phyloP scores from a whole-genome alignment of 192 early-diverging fungal genomes.

The Pilobolus umbonatus region DNA sequence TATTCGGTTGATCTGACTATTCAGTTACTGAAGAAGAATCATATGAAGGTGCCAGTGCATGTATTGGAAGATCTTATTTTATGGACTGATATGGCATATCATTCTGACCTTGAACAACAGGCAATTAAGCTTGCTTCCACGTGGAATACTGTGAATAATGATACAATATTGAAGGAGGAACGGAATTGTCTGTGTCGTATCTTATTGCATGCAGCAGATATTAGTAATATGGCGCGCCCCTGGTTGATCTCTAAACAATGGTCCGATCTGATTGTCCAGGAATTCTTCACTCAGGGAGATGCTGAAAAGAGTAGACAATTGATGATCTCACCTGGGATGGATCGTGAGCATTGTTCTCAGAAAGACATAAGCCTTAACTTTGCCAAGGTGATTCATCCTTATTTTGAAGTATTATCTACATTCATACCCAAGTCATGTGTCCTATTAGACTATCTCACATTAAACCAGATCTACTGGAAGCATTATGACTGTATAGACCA shows the following conservation, averaged over 20 bases:
- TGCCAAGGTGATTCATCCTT: slow-evolving; percentile 67
- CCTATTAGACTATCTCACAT: slow-evolving; percentile 39
- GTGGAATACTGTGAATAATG: not conserved
- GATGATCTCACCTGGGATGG: slow-evolving; percentile 83
- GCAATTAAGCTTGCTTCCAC: not conserved
- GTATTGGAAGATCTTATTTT: slow-evolving; percentile 10
- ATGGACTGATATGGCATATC: slow-evolving; percentile 10
- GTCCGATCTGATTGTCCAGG: slow-evolving; percentile 76
- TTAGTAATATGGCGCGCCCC: slow-evolving; percentile 78
- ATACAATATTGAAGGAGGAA: slow-evolving; percentile 37
- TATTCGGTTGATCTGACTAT: slow-evolving; percentile 71
- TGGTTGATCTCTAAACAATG: slow-evolving; percentile 80
- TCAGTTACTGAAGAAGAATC: slow-evolving; percentile 60
- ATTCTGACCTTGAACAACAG: not conserved
- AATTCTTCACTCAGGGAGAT: slow-evolving; percentile 82
- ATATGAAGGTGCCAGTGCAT: slow-evolving; percentile 42
- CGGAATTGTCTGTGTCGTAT: slow-evolving; percentile 54
- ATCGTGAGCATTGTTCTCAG: slow-evolving; percentile 59
- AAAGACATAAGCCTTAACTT: slow-evolving; percentile 72
- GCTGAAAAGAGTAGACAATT: slow-evolving; percentile 62
- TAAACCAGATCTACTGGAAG: slow-evolving; percentile 3
- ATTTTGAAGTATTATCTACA: slow-evolving; percentile 70
- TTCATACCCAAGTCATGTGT: slow-evolving; percentile 60
- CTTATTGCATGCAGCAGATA: slow-evolving; percentile 77
- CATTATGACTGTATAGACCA: not conserved